Evolutionary conservation across 345 rosid species (phyloP), one percentile per base, ranked within the genome.

Genomic region (Brassica carinata): DNA sequence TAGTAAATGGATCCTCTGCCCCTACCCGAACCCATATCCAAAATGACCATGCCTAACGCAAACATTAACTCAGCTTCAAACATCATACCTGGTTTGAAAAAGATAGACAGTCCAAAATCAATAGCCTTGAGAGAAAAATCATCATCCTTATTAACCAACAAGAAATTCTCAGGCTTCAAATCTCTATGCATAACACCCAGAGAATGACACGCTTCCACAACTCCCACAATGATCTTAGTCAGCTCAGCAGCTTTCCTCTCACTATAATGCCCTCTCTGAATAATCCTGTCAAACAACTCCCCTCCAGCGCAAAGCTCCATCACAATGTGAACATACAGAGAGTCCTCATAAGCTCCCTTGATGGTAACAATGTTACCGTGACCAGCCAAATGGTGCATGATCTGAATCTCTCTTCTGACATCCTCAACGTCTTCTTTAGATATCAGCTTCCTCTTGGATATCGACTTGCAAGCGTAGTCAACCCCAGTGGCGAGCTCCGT

Each of bases 151-250:
- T 96, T 96, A 85, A 93, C 99, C 89, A 96, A 83, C 90, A 96
- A 88, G 88, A 96, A 96, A 77, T 96, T 96, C 89, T 96, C 99
- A 31, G 99, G 99, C 89, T 96, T 96, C 31, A 96, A 87, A 77
- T 96, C 99, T 86, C 99, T 88, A 79, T 96, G 99, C 99, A 96
- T 96, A 59, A 96, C 99, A 45, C 99, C 96, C 5, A 96, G 97
- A 0, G 99, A 96, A 78, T 96, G 98, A 71, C 99, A 96, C 2
- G 98, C 89, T 88, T 93, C 98, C 19, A 96, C 98, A 67, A 96
- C 98, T 48, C 99, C 97, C 0, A 90, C 99, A 84, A 93, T 92
- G 51, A 96, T 96, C 88, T 86, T 96, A 11, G 97, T 96, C 82
- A 96, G 80, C 73, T 96, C 97, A 29, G 99, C 99, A 0, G 99